phyloP scores from a whole-genome alignment of 805 yeast species.

The Kluyveromyces aestuarii region DNA sequence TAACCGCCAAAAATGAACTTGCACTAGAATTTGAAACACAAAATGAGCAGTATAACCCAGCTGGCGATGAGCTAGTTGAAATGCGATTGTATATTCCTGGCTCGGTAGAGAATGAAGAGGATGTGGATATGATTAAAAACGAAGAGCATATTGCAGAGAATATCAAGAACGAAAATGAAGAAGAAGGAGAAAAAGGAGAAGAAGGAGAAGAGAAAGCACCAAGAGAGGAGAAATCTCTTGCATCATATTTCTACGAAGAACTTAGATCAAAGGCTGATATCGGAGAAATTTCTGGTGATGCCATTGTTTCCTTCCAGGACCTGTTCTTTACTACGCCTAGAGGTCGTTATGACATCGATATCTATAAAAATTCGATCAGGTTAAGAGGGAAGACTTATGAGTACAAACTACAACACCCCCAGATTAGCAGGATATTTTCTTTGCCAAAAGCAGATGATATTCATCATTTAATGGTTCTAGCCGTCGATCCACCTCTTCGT shows the following conservation, averaged over 20 bases:
- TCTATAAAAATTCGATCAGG: slow-evolving; percentile 79
- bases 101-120: slow-evolving; percentile 41
- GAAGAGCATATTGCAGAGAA: slow-evolving; percentile 21
- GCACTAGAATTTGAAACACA: slow-evolving; percentile 73
- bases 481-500: slow-evolving; percentile 93
- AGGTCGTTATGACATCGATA: slow-evolving; percentile 96
- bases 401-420: slow-evolving; percentile 85
- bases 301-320: slow-evolving; percentile 87
- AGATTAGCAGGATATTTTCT: slow-evolving; percentile 82
- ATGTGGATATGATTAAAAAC: slow-evolving; percentile 31
- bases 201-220: slow-evolving; percentile 19
- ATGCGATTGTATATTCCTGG: slow-evolving; percentile 92
- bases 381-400: slow-evolving; percentile 96
- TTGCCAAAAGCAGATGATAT: slow-evolving; percentile 92
- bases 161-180: slow-evolving; percentile 20
- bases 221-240: slow-evolving; percentile 46
- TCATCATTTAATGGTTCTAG: slow-evolving; percentile 79
- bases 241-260: slow-evolving; percentile 80
- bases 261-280: slow-evolving; percentile 88
- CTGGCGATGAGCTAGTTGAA: slow-evolving; percentile 95
- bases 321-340: slow-evolving; percentile 91
- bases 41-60: slow-evolving; percentile 45
- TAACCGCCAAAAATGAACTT: slow-evolving; percentile 89
- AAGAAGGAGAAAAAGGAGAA: slow-evolving; percentile 30
- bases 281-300: slow-evolving; percentile 91